phyloP scores from a whole-genome alignment of 495 filamentous ascomycete species.

The Talaromyces nanjingensis region DNA sequence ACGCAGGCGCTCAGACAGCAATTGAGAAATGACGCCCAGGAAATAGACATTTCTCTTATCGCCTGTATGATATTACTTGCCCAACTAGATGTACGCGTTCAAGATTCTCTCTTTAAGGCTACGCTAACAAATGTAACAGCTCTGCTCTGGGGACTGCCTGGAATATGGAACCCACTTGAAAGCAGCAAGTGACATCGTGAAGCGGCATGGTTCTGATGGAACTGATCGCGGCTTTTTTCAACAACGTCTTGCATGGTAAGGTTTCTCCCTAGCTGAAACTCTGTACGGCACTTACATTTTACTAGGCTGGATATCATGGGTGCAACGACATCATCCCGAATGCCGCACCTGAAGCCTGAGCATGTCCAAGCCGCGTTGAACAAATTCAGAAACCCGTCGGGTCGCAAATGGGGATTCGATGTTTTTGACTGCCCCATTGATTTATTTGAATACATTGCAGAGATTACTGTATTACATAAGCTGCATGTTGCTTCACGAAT shows the following conservation, averaged over 20 bases:
- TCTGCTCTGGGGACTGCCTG: not conserved
- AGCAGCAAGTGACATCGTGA: not conserved
- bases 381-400: not conserved
- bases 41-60: not conserved
- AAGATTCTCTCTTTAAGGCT: not conserved
- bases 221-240: not conserved
- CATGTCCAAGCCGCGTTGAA: not conserved
- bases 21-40: not conserved
- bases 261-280: not conserved
- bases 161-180: not conserved
- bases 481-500: not conserved
- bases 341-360: not conserved
- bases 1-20: not conserved
- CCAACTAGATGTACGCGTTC: not conserved
- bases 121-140: not conserved
- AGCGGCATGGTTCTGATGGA: not conserved
- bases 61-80: not conserved
- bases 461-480: not conserved
- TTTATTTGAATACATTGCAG: not conserved
- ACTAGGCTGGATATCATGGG: not conserved
- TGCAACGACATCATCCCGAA: not conserved
- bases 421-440: not conserved
- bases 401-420: not conserved
- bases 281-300: not conserved
- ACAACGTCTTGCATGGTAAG: not conserved